These are phyloP conservation scores for Excoecaria cochinchinensis DNA, from an alignment of 345 rosid species.

Conservation along the genomic window DNA sequence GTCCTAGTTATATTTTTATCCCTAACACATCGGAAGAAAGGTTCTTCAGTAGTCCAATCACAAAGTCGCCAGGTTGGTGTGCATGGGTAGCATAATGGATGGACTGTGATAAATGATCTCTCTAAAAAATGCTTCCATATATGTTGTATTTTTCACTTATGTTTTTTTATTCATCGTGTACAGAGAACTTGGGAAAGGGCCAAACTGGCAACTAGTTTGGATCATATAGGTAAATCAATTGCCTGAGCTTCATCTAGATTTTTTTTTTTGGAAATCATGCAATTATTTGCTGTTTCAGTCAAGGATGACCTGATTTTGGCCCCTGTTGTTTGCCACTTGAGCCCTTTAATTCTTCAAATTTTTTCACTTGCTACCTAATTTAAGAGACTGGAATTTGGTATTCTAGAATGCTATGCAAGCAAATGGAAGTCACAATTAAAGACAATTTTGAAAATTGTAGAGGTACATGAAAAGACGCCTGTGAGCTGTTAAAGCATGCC, in stretches of 20 bases:
- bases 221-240: slow-evolving; percentile 61
- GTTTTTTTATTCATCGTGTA: slow-evolving; percentile 20
- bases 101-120: neutral
- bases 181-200: slow-evolving; percentile 99
- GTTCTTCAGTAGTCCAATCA: neutral
- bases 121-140: neutral
- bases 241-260: neutral
- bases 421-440: neutral
- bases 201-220: slow-evolving; percentile 78
- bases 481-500: too few species aligned
- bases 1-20: neutral
- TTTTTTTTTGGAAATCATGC: slow-evolving; percentile 7
- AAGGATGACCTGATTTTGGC: neutral
- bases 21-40: neutral
- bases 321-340: neutral
- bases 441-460: neutral
- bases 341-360: neutral
- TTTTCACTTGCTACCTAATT: neutral
- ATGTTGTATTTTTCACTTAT: slow-evolving; percentile 11
- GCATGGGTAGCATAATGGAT: neutral
- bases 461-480: too few species aligned
- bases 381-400: neutral
- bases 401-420: neutral
- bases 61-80: neutral
- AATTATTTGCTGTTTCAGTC: neutral